These are phyloP conservation scores for Beta lomatogona DNA, from an alignment of 179 eudicot genomes.

Conservation along the genomic window DNA sequence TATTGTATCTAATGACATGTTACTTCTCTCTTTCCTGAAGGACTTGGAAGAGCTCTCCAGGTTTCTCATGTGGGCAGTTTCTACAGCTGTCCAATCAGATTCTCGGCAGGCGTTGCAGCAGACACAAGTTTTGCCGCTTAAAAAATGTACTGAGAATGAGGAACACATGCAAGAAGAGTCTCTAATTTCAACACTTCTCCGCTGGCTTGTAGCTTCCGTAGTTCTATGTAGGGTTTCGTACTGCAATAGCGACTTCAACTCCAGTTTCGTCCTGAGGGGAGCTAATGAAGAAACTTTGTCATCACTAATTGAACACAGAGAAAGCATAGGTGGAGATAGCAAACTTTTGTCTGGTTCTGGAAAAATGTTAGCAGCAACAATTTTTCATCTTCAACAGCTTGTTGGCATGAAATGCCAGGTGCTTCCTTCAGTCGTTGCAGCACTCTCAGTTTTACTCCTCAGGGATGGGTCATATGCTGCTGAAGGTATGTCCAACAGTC, in stretches of 20 bases:
- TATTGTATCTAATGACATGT: slow-evolving; percentile 1
- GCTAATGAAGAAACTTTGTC: slow-evolving; percentile 42
- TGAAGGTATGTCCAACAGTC: slow-evolving; percentile 30
- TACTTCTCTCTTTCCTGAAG: slow-evolving; percentile 38
- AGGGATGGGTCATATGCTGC: slow-evolving; percentile 33
- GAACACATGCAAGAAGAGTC: slow-evolving; percentile 50
- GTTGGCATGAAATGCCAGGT: slow-evolving; percentile 48
- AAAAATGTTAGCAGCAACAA: slow-evolving; percentile 52
- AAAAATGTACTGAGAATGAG: slow-evolving; percentile 17
- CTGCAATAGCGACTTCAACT: slow-evolving; percentile 26
- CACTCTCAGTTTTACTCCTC: slow-evolving; percentile 64
- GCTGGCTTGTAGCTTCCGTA: slow-evolving; percentile 86
- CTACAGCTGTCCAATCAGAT: slow-evolving; percentile 56
- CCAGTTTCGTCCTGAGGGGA: slow-evolving; percentile 24
- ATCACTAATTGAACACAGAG: slow-evolving; percentile 41
- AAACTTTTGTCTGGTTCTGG: slow-evolving; percentile 37
- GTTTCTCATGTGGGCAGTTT: slow-evolving; percentile 74
- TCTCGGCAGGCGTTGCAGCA: slow-evolving; percentile 28
- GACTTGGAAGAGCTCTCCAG: slow-evolving; percentile 57
- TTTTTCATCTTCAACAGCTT: slow-evolving; percentile 69
- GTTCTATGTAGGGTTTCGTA: slow-evolving; percentile 52
- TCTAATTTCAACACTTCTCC: slow-evolving; percentile 59
- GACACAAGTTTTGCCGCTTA: slow-evolving; percentile 25
- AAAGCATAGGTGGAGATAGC: slow-evolving; percentile 32
- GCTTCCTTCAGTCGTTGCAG: slow-evolving; percentile 70